Base-by-base conservation (phyloP, 768 basidiomycete genomes). In the Neoboletus subvelutipes region DNA sequence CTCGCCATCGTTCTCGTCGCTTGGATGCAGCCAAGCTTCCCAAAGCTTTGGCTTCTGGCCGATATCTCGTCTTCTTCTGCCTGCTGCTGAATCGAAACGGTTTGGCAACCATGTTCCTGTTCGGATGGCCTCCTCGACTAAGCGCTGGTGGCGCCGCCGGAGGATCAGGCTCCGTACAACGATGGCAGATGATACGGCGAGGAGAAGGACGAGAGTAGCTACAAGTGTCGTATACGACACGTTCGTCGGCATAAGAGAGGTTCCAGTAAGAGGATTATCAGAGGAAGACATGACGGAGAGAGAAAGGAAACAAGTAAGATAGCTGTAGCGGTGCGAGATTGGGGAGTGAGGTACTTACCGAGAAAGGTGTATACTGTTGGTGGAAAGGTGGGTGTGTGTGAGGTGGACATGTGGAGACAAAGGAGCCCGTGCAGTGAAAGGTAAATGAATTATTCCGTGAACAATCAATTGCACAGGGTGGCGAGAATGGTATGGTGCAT, bases 161-260 rank as follows among this genome's bases (percentile, higher is more conserved):
- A 88, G 76, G 40, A 87, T 58, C 56, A 87, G 77, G 22, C 85
- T 87, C 36, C 87, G 84, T 45, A 81, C 61, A 57, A 88, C 80
- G 65, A 88, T 86, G 13, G 84, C 84, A 3, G 80, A 80, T 10
- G 85, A 86, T n/a, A 89, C 82, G 40, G 77, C 76, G 24, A 88
- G 78, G 20, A 89, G 80, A 22, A 88, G 80, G 57, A 88, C 79
- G 50, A 88, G 80, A 2, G 87, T 88, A 3, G 87, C 86, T 76
- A 54, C 18, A 48, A 82, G 76, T 58, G 82, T 80, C 5, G 80
- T 79, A 63, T 65, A 75, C 0, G 70, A 71, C n/a, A 52, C 29
- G 18, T 63, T 48, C 40, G 53, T 10, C 2, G 68, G 49, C 0
- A 46, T 4, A 29, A 61, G 26, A 2, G 42, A 4, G 1, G 58